Conservation (phyloP, 805 yeast genomes). For the Starmerella geochares region DNA sequence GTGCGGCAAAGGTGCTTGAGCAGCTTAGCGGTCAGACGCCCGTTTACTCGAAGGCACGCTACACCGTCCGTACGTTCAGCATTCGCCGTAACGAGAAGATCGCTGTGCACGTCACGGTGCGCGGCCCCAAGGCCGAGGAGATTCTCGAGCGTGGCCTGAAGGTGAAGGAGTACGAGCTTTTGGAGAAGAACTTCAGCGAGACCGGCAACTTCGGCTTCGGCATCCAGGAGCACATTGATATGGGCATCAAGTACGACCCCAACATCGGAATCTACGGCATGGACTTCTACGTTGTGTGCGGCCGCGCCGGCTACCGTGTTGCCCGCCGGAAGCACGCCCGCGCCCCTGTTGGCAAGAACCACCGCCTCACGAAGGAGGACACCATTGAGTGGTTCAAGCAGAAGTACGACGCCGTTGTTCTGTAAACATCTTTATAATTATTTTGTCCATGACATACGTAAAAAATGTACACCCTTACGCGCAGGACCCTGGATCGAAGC, state of each 20-base stretch:
- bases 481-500: background rate
- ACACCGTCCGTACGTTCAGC: slow-evolving; percentile 99
- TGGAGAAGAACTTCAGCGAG: slow-evolving; percentile 86
- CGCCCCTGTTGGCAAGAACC: slow-evolving; percentile 80
- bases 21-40: slow-evolving; percentile 99
- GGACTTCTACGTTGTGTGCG: slow-evolving; percentile 98
- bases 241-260: slow-evolving; percentile 99
- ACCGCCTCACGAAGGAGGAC: slow-evolving; percentile 87
- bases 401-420: slow-evolving; percentile 97
- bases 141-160: slow-evolving; percentile 98
- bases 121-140: slow-evolving; percentile 99
- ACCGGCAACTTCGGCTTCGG: slow-evolving; percentile 99
- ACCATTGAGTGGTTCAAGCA: slow-evolving; percentile 98
- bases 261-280: slow-evolving; percentile 98
- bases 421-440: slow-evolving; percentile 22
- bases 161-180: slow-evolving; percentile 98
- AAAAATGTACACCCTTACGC: slow-evolving; percentile 1
- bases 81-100: slow-evolving; percentile 99
- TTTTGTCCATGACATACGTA: slow-evolving; percentile 11
- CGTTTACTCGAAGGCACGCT: slow-evolving; percentile 99
- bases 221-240: slow-evolving; percentile 97
- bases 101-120: slow-evolving; percentile 97
- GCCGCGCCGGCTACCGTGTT: slow-evolving; percentile 98
- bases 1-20: slow-evolving; percentile 99
- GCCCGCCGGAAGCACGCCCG: slow-evolving; percentile 88